phyloP scores from a whole-genome alignment of 768 basidiomycete species.

The Phylloporus rhodoxanthus region DNA sequence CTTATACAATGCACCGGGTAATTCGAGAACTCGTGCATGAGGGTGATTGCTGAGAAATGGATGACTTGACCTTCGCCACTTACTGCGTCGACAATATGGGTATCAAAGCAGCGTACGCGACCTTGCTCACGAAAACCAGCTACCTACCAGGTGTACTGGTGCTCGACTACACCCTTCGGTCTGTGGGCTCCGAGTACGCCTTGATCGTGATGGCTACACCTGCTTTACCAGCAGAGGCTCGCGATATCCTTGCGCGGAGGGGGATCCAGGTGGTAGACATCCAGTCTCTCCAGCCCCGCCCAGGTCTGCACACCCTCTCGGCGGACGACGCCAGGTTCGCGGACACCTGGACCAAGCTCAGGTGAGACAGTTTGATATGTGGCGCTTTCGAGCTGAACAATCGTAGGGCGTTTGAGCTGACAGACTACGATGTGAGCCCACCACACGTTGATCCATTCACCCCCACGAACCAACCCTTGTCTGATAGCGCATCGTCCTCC shows the following conservation, averaged over 20 bases:
- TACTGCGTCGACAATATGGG: slow-evolving; percentile 18
- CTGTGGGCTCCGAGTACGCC: slow-evolving; percentile 61
- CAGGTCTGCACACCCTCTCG: slow-evolving; percentile 33
- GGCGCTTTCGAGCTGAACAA: slow-evolving; percentile 18
- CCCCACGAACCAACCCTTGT: slow-evolving; percentile 2
- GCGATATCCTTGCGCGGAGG: slow-evolving; percentile 44
- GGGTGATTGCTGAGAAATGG: no score
- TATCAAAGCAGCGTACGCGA: slow-evolving; percentile 52
- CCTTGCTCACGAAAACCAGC: slow-evolving; percentile 63
- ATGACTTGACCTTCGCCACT: no score
- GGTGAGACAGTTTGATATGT: slow-evolving; percentile 28
- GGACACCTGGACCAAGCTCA: slow-evolving; percentile 63
- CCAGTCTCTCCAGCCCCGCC: slow-evolving; percentile 48
- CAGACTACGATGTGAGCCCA: slow-evolving; percentile 55
- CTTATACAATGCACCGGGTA: not conserved
- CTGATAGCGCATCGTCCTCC: slow-evolving; percentile 63
- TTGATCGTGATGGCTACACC: slow-evolving; percentile 74
- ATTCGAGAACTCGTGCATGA: not conserved
- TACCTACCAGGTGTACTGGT: slow-evolving; percentile 57
- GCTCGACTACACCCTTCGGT: slow-evolving; percentile 45
- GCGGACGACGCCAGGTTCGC: slow-evolving; percentile 43
- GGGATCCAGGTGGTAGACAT: slow-evolving; percentile 57
- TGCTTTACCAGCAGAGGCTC: slow-evolving; percentile 44
- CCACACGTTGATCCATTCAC: not conserved
- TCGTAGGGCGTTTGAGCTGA: slow-evolving; percentile 54